These are phyloP conservation scores for Beauveria brongniartii DNA, from an alignment of 2,329 filamentous ascomycete genomes.

Conservation along the genomic window DNA sequence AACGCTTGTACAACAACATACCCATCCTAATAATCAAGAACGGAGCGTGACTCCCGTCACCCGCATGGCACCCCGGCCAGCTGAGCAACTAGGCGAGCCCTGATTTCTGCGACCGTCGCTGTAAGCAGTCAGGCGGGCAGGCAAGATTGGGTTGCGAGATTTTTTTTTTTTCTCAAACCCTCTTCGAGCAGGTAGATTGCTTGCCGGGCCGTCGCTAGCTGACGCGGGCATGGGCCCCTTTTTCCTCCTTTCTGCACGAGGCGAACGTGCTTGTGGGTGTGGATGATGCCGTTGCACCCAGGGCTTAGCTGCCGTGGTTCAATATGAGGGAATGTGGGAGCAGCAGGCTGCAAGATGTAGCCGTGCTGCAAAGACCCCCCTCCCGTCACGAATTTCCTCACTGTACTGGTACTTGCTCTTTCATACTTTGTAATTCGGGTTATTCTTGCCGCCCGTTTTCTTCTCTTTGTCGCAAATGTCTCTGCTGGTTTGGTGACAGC, in stretches of 20 bases:
- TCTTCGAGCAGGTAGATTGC: background rate
- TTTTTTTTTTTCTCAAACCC: background rate
- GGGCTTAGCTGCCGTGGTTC: background rate
- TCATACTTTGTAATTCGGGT: too few relatives aligned
- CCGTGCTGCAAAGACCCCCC: background rate
- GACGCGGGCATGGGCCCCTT: background rate
- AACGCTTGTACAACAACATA: background rate
- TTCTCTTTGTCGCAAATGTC: background rate
- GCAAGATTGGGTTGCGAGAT: background rate
- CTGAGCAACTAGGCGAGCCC: constrained; percentile 2
- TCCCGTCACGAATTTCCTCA: background rate
- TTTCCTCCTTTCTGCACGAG: background rate
- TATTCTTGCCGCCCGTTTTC: background rate
- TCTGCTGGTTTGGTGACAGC: background rate
- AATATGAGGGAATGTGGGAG: background rate
- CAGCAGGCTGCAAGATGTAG: background rate
- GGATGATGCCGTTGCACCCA: background rate
- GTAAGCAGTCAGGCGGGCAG: background rate
- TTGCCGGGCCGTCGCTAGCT: constrained; percentile 3
- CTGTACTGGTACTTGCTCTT: background rate
- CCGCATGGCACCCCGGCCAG: background rate
- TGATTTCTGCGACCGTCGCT: background rate
- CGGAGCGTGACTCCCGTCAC: background rate
- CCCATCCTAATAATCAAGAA: background rate
- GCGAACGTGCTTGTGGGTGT: constrained; percentile 2